Evolutionary conservation across 2,329 filamentous ascomycete species (phyloP).

Genomic region (Talaromyces sp.): DNA sequence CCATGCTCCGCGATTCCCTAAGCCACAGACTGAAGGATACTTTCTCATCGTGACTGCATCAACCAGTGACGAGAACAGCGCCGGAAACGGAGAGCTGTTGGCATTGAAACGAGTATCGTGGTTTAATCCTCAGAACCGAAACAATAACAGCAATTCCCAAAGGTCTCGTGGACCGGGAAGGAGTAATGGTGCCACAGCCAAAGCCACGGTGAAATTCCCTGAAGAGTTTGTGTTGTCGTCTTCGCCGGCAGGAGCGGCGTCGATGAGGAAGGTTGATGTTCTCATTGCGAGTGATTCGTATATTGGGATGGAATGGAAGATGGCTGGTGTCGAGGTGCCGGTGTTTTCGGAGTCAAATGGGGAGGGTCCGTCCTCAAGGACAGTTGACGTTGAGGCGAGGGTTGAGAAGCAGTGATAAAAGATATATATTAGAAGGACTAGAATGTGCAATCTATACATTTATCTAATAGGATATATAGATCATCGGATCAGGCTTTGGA

Average conservation of each 20-base stretch:
- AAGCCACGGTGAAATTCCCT: conserved; percentile 39
- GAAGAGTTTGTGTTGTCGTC: conserved; percentile 17
- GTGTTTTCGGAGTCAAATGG: conserved; percentile 16
- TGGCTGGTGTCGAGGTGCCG: conserved; percentile 51
- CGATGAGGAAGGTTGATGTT: conserved; percentile 64
- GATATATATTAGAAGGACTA: no score
- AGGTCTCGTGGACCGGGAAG: conserved; percentile 21
- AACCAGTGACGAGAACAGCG: conserved; percentile 33
- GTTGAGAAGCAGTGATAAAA: conserved; percentile 12
- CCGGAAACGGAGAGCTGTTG: conserved; percentile 65
- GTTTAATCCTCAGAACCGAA: conserved; percentile 40
- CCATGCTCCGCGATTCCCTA: conserved; percentile 85
- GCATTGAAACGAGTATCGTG: conserved; percentile 84
- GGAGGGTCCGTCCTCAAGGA: conserved; percentile 13
- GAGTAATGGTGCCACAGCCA: conserved; percentile 7
- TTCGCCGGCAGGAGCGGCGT: conserved; percentile 28
- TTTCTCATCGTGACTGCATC: conserved; percentile 69
- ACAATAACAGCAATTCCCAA: background rate
- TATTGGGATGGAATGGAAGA: conserved; percentile 65
- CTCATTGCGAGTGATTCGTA: conserved; percentile 83
- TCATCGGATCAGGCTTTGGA: background rate
- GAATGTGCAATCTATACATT: background rate
- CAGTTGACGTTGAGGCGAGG: conserved; percentile 6
- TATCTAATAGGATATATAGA: background rate
- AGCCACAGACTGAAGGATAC: conserved; percentile 90